A percentile compares a stretch with the other conserved stretches of the same genome.
Evolutionary conservation across 345 rosid species (phyloP).

Genomic region (Heritiera fomes): DNA sequence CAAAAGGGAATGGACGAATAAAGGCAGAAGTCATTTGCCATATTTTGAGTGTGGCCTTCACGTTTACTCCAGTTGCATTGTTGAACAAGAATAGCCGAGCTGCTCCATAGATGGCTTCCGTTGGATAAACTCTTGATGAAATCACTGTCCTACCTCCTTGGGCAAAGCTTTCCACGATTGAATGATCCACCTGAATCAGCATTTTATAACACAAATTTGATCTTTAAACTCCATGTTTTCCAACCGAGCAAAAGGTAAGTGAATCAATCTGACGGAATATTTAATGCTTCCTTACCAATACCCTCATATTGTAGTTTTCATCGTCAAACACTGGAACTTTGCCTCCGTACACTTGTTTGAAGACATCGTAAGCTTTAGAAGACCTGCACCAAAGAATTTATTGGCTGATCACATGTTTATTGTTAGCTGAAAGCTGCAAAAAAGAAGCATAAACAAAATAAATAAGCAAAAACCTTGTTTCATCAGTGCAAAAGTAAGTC

Average conservation of each 20-base stretch:
- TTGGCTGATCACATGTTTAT: neutral
- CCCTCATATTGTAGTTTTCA: conserved; percentile 67
- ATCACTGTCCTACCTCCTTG: conserved; percentile 88
- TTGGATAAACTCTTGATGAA: conserved; percentile 83
- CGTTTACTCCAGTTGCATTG: conserved; percentile 70
- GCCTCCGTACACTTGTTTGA: conserved; percentile 60
- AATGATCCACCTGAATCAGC: conserved; percentile 77
- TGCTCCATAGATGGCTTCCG: conserved; percentile 80
- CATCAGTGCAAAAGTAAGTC: conserved; percentile 73
- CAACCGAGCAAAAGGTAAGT: neutral
- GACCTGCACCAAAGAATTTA: conserved; percentile 54
- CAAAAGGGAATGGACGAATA: conserved; percentile 56
- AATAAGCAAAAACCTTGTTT: conserved; percentile 51
- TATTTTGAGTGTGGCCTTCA: conserved; percentile 66
- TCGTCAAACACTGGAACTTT: conserved; percentile 63
- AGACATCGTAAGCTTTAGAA: conserved; percentile 60
- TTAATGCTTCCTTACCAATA: conserved; percentile 50
- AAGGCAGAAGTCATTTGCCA: conserved; percentile 86
- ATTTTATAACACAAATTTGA: neutral
- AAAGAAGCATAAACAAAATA: neutral
- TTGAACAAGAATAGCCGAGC: conserved; percentile 79
- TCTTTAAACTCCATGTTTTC: neutral
- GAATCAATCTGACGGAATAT: neutral
- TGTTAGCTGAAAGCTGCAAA: neutral
- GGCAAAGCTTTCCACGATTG: conserved; percentile 81